These are phyloP conservation scores for Solanum raphanifolium DNA, from an alignment of 257 asterid genomes.

Conservation along the genomic window DNA sequence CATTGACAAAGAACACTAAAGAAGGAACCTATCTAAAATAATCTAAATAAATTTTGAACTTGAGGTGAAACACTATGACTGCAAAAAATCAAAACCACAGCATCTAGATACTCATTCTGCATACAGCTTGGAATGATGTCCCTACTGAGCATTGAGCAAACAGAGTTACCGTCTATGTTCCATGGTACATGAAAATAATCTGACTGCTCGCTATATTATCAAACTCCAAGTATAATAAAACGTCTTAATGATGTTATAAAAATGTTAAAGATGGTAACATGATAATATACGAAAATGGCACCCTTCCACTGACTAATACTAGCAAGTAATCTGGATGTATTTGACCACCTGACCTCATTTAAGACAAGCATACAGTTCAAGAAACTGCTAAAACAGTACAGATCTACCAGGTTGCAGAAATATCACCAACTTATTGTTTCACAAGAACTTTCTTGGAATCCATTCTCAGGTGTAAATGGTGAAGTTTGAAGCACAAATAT, in stretches of 20 bases:
- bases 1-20: background rate
- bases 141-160: background rate
- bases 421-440: background rate
- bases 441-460: background rate
- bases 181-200: background rate
- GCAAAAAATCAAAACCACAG: background rate
- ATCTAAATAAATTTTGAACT: background rate
- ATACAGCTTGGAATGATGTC: background rate
- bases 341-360: background rate
- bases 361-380: background rate
- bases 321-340: background rate
- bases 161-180: background rate
- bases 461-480: background rate
- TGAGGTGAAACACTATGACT: background rate
- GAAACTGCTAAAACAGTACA: background rate
- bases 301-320: background rate
- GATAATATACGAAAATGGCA: background rate
- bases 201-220: background rate
- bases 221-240: background rate
- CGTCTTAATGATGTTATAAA: background rate
- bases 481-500: background rate
- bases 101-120: background rate
- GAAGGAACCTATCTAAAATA: background rate
- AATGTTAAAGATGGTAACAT: background rate
- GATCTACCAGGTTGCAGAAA: background rate